Base-by-base conservation (phyloP, 2,329 filamentous ascomycete species). In the Ophiostoma himal-ulmi region DNA sequence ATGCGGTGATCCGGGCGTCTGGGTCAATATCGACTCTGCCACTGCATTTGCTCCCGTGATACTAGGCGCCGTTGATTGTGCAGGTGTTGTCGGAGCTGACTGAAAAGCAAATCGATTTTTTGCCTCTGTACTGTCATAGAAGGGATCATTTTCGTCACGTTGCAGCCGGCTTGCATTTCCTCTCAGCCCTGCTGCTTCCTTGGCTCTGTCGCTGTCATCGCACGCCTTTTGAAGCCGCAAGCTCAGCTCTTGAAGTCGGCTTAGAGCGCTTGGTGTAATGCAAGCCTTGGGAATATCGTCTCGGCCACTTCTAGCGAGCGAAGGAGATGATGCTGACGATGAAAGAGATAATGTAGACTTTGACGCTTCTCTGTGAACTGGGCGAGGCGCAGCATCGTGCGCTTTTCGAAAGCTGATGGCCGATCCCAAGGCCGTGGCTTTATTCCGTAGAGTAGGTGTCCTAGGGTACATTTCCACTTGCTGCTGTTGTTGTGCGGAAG, bases 241-340 rank as follows among this genome's bases (percentile, higher is more conserved):
- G 48, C 70, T 73, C 13, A 73, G 37, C 11, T 74, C 71, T 17
- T 74, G 70, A 0, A 74, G 71, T 5, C 70, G 71, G 41, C 36
- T 57, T 0, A 74, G 68, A 0, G 73, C 69, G 3, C 26, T 67
- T 0, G 72, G 71, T 5, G 68, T 39, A 13, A 72, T 71, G 2
- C 20, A 20, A 3, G 37, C 41, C 5, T 69, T n/a, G 2, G 69
- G 71, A 1, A 48, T 69, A 10, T 68, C 69, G 26, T 26, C 67
- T 20, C 71, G 70, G 8, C 73, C 73, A 39, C 73, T 74, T n/a
- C 73, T 66, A 26, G 73, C 72, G 22, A 74, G 68, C 1, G 73
- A 74, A 3, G 72, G 70, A 1, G 73, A 74, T 0, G 73, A 74
- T 0, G 70, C 34, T 0, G 52, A 36, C 7, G 71, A 67, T 1